Base-by-base conservation (phyloP, 306 rosid genomes). In the Styphnolobium japonicum region DNA sequence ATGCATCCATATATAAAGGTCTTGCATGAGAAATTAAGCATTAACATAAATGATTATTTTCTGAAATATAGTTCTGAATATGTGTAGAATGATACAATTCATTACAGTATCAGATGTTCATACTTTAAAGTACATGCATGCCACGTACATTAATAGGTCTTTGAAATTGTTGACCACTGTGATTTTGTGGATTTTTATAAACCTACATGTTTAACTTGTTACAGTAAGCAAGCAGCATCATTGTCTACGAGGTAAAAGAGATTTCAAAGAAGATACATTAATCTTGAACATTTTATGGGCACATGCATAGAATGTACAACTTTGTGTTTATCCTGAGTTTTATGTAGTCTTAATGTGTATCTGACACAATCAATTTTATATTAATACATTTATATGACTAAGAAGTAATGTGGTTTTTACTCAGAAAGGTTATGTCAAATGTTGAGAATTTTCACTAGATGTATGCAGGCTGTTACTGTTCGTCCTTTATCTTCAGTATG, bases 391-490 rank as follows among this genome's bases (percentile, higher is more conserved):
- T 34, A 37, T 58, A 48, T 60, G 37, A 68, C 60, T n/a, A 21
- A 76, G 64, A 29, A 73, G 52, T 15, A n/a, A n/a, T n/a, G n/a
- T 63, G 48, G 11, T 55, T 49, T 52, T 15, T 83, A 55, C 51
- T 77, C 34, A 15, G 31, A 78, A 79, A 70, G 82, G 57, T 88
- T 79, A 43, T 83, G 58, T 87, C 88, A 88, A 86, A 76, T 84
- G 83, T 90, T 86, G 88, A 89, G 87, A 88, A 70, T 88, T 89
- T 85, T 83, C 67, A 88, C 95, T 91, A 89, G 98, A 93, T 88
- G 90, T 84, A 36, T 91, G 95, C 99, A 96, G 99, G 99, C 99
- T 84, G 98, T 96, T 90, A 88, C 79, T 79, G 98, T 96, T 82
- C 99, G 91, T 90, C 99, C 97, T 72, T 93, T 96, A 82, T 90